Conservation (phyloP, 1,139 yeast species). For the Scheffersomyces segobiensis region DNA sequence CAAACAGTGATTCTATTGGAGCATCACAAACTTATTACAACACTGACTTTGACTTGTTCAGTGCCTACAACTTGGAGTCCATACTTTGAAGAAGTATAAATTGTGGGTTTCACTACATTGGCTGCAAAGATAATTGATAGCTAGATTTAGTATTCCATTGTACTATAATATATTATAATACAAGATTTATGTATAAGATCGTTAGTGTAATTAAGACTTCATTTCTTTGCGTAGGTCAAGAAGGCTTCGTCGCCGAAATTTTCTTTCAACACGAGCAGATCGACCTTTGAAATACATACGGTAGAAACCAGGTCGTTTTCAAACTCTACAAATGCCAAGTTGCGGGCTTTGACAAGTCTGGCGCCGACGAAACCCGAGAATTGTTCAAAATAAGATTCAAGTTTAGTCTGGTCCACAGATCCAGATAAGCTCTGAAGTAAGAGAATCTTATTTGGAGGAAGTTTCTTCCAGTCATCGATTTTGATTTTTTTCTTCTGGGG, state of each 20-base stretch:
- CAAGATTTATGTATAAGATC: neutral
- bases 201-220: neutral
- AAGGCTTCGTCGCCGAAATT: conserved; percentile 25
- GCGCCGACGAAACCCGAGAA: conserved; percentile 64
- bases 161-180: no score
- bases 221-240: conserved; percentile 39
- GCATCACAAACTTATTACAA: neutral
- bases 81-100: neutral
- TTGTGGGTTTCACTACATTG: neutral
- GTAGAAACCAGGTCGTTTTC: conserved; percentile 44
- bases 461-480: conserved; percentile 29
- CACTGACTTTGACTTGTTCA: neutral
- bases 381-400: conserved; percentile 46
- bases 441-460: conserved; percentile 71
- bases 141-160: neutral
- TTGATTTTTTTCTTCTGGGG: conserved; percentile 17
- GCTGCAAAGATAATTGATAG: neutral
- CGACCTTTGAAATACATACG: conserved; percentile 19
- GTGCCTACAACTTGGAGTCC: neutral
- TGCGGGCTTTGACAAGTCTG: conserved; percentile 64
- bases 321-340: conserved; percentile 82
- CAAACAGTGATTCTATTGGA: neutral
- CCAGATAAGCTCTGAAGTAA: conserved; percentile 66
- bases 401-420: conserved; percentile 34
- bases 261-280: conserved; percentile 8